Base-by-base conservation (phyloP, 2,329 filamentous ascomycete genomes). In the Pyrenochaeta sp. region DNA sequence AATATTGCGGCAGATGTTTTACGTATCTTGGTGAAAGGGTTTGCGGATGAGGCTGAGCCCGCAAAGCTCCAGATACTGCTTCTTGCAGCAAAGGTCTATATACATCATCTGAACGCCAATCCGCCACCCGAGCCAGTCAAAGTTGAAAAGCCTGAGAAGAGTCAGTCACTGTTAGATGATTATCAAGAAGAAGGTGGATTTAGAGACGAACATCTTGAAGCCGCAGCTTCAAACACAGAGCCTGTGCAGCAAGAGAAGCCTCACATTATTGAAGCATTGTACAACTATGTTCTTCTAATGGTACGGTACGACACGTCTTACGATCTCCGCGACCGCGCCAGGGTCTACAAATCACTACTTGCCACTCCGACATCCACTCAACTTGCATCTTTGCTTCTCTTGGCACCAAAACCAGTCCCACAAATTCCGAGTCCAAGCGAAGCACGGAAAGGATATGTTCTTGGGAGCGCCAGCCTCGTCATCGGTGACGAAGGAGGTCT, bases 271-370 rank as follows among this genome's bases (percentile, higher is more conserved):
- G 82, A 84, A 20, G 79, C 85, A 3, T 77, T 99, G 2, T 99
- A 91, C 86, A 83, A 87, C 20, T 96, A 99, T 61, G 83, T 89
- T 15, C 79, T 96, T 19, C 81, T 93, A 1, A 82, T 99, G 1
- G 89, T 89, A 21, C 85, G 94, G 48, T 99, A 97, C 70, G 94
- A 97, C 61, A 90, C 87, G 0, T 96, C 92, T 1, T 99, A 96
- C 71, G 92, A 97, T 65, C 83, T 99, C 3, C 90, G 94, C 53
- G 94, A 97, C 67, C 88, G 94, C 17, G 86, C 92, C 2, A 85
- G 94, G 21, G 82, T 96, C 49, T 97, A 96, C 75, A 90, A 89
- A 53, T 82, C 91, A 1, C 83, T 99, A 1, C 82, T 99, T 2
- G 81, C 84, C 3, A 85, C 89, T 4, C 90, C 92, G 1, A 77